phyloP scores from a whole-genome alignment of 345 rosid species.

The Turritis glabra region DNA sequence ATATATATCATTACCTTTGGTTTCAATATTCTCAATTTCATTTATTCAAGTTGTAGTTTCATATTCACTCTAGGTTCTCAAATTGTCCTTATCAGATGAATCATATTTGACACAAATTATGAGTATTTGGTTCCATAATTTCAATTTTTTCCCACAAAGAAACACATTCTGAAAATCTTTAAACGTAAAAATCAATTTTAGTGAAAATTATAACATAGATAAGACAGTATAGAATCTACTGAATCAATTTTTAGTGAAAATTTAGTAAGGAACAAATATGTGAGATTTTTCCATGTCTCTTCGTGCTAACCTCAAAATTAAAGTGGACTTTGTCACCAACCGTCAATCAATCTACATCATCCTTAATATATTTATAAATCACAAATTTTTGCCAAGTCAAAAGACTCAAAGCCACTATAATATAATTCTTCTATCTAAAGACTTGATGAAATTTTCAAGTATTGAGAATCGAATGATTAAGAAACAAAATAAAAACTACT shows the following conservation, averaged over 20 bases:
- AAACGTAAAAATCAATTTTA: neutral
- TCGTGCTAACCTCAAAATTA: neutral
- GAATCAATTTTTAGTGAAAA: neutral
- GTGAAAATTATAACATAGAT: neutral
- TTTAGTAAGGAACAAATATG: neutral
- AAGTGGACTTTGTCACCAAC: constrained; percentile 25
- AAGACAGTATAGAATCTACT: neutral
- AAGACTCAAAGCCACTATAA: constrained; percentile 12
- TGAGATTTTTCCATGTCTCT: neutral
- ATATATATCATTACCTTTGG: neutral
- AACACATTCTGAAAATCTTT: neutral
- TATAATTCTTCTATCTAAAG: neutral
- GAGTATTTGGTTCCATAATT: neutral
- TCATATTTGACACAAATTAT: neutral
- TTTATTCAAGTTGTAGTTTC: constrained; percentile 1
- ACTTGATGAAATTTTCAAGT: neutral
- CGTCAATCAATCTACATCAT: constrained; percentile 17
- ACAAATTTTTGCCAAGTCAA: constrained; percentile 1
- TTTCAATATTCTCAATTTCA: neutral
- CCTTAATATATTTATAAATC: neutral
- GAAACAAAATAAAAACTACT: neutral
- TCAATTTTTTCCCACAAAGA: no score
- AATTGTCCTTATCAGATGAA: neutral
- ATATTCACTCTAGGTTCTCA: neutral
- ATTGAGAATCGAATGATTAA: neutral